Evolutionary conservation across 306 rosid species (phyloP).

Genomic region (Benincasa hispida): DNA sequence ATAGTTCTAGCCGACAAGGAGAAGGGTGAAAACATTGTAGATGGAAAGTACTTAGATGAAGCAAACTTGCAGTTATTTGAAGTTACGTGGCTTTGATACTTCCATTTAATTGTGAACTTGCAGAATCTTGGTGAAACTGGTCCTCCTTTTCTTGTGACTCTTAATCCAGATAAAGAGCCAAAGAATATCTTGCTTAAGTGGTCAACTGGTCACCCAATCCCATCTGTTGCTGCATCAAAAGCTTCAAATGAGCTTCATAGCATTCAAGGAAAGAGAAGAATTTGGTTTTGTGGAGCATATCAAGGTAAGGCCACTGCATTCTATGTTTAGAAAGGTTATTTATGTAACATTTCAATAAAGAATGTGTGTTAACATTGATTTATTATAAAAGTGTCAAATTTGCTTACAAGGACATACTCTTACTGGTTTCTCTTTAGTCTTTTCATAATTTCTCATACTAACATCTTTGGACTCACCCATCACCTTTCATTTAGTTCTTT

Average conservation of each 20-base stretch:
- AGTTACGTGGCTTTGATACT: neutral
- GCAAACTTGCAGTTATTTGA: neutral
- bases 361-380: neutral
- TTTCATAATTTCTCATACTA: neutral
- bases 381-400: neutral
- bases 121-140: conserved; percentile 70
- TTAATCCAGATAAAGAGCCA: conserved; percentile 68
- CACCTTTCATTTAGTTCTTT: neutral
- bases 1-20: neutral
- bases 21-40: neutral
- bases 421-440: neutral
- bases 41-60: neutral
- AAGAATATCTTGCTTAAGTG: conserved; percentile 52
- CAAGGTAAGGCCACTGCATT: conserved; percentile 28
- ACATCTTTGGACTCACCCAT: neutral
- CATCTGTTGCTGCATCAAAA: conserved; percentile 74
- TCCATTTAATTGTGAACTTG: conserved; percentile 6
- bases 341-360: neutral
- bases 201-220: conserved; percentile 75
- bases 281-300: conserved; percentile 92
- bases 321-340: neutral
- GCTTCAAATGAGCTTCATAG: conserved; percentile 47
- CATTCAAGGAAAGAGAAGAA: conserved; percentile 82
- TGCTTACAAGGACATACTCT: neutral
- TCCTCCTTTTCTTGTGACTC: too few species aligned